Evolutionary conservation across 1,284 basidiomycete genomes (phyloP).

Genomic region (Malassezia slooffiae): DNA sequence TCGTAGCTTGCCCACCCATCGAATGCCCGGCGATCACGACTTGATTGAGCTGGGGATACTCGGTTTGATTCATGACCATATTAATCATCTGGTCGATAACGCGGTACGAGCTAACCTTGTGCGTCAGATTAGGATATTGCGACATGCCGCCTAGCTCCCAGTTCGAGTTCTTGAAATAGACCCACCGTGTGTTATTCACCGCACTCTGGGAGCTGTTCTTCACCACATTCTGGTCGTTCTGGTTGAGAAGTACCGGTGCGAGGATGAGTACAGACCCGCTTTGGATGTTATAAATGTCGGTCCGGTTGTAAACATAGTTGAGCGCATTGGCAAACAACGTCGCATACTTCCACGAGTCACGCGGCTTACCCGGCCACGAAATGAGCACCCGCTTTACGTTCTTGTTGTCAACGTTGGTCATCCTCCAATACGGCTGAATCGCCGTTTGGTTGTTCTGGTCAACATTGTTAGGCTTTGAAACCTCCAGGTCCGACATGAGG

Average conservation of each 20-base stretch:
- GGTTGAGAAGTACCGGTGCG: conserved; percentile 26
- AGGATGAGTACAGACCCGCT: conserved; percentile 25
- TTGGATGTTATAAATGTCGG: conserved; percentile 13
- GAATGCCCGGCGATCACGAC: conserved; percentile 41
- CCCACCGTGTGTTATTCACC: conserved; percentile 2
- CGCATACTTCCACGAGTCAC: conserved; percentile 41
- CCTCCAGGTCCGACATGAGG: too few species aligned
- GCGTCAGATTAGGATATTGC: conserved; percentile 15
- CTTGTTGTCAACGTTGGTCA: conserved; percentile 11
- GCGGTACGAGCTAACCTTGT: conserved; percentile 24
- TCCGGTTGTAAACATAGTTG: conserved; percentile 18
- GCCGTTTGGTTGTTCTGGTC: not conserved
- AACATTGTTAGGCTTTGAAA: not conserved
- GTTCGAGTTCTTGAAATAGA: conserved; percentile 13
- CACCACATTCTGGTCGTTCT: conserved; percentile 22
- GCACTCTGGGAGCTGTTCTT: conserved; percentile 19
- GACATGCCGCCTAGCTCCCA: conserved; percentile 36
- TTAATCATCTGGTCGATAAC: conserved; percentile 32
- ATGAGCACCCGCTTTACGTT: conserved; percentile 32
- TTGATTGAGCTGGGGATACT: conserved; percentile 34
- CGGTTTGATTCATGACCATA: conserved; percentile 24
- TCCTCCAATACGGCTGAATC: conserved; percentile 4
- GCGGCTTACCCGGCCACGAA: conserved; percentile 33
- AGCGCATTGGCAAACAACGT: conserved; percentile 30
- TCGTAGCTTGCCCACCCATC: conserved; percentile 34